Evolutionary conservation across 2,329 filamentous ascomycete species (phyloP), one percentile per base, ranked within the genome.

Genomic region (Coniosporium tulheliwenetii): DNA sequence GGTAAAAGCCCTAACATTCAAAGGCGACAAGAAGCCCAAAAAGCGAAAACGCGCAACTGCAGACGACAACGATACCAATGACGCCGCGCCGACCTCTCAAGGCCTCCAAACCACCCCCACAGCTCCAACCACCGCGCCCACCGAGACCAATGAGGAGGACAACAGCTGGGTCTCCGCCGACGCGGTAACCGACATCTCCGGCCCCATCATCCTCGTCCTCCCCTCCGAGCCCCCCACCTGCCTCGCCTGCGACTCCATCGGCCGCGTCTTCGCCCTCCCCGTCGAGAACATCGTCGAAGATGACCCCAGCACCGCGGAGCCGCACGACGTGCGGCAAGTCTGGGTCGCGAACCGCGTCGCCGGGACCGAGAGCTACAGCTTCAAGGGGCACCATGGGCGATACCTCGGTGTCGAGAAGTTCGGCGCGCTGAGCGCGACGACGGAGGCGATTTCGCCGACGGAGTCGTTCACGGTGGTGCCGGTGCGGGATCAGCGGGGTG

Each of bases 141-240:
- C 62, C 40, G 60, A 61, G 36, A 53, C 59, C 29, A 64, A 70
- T 38, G 67, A 75, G 46, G 70, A 77, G 45, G 87, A 93, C 56
- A 85, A 94, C 60, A 85, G 75, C 58, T 98, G 91, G 91, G 86
- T 95, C 4, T 83, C 79, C 4, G 87, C 86, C 49, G 86, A 93
- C 47, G 65, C 65, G 2, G 61, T 77, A 9, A 67, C 66, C 43
- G 89, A 96, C 55, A 71, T 96, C 34, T 68, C 77, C 2, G 91
- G 89, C 0, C 89, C 91, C 1, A 65, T 93, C 39, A 70, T 95
- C 52, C 69, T 96, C 41, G 81, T 93, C 1, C 66, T 96, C 5
- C 81, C 86, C 2, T 84, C 83, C 1, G 73, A 79, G 8, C 74
- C 75, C 1, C 74, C 80, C 0, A 77, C 78, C 0, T 85, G 83